A percentile compares a stretch with the other conserved stretches of the same genome.
These are phyloP conservation scores for Fraxinus cuspidata DNA, from an alignment of 257 asterid genomes.

Conservation along the genomic window DNA sequence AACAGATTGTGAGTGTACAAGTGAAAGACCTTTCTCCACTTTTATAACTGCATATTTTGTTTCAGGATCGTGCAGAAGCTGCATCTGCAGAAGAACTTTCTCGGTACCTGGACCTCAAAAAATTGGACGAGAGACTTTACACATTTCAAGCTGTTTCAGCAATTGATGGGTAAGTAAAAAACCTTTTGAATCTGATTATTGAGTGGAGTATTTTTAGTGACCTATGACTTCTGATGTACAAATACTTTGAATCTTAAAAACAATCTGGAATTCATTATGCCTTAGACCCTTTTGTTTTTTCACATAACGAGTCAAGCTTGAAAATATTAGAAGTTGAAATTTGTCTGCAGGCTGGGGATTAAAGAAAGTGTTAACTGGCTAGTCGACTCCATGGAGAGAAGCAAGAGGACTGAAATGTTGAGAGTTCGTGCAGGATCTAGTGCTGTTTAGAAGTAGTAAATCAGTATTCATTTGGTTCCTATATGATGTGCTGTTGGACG, in stretches of 20 bases:
- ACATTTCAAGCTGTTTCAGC: slow-evolving; percentile 73
- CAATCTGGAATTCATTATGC: not conserved
- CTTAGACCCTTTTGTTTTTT: not conserved
- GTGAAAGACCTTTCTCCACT: not conserved
- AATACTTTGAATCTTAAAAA: not conserved
- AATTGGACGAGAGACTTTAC: slow-evolving; percentile 67
- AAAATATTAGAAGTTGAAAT: slow-evolving; percentile 1
- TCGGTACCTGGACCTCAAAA: slow-evolving; percentile 71
- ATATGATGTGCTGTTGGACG: not conserved
- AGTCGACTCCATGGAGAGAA: slow-evolving; percentile 79
- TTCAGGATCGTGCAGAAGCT: slow-evolving; percentile 74
- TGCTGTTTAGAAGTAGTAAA: slow-evolving; percentile 30
- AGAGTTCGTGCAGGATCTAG: slow-evolving; percentile 65
- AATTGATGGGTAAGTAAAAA: slow-evolving; percentile 58
- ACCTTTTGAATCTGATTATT: not conserved
- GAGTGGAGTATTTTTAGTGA: not conserved
- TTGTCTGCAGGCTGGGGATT: slow-evolving; percentile 63
- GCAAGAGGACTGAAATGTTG: slow-evolving; percentile 75
- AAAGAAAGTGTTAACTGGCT: slow-evolving; percentile 85
- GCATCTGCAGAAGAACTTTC: slow-evolving; percentile 74
- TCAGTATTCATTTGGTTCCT: not conserved
- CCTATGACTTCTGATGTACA: not conserved
- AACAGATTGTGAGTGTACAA: not conserved
- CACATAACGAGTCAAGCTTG: not conserved
- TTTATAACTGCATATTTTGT: slow-evolving; percentile 4